Evolutionary conservation across 164 flowering plant species (phyloP).

Genomic region (Euptelea pleiosperma): DNA sequence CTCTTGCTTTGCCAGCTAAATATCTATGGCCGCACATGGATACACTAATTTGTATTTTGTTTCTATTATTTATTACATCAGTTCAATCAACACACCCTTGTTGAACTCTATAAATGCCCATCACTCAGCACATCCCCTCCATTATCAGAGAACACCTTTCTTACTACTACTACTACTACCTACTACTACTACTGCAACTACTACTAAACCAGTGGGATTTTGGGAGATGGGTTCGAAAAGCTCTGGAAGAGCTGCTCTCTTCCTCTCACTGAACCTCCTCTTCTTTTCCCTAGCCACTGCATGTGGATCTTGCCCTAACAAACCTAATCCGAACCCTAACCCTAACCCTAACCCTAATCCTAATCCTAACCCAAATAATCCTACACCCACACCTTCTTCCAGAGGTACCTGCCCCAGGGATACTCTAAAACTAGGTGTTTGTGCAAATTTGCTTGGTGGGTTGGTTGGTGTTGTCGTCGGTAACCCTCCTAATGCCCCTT

Average conservation of each 20-base stretch:
- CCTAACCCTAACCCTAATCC: conserved; percentile 22
- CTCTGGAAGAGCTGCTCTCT: conserved; percentile 37
- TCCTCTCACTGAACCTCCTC: conserved; percentile 45
- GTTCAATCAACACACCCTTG: not conserved
- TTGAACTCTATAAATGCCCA: conserved; percentile 11
- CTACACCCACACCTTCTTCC: conserved; percentile 20
- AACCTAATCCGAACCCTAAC: conserved; percentile 8
- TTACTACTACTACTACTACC: no score
- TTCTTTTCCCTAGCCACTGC: conserved; percentile 40
- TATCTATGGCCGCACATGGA: conserved; percentile 20
- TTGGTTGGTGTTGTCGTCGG: conserved; percentile 41
- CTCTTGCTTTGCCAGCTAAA: conserved; percentile 28
- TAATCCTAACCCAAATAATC: conserved; percentile 1
- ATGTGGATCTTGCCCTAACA: conserved; percentile 25
- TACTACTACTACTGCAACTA: not conserved
- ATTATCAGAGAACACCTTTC: no score
- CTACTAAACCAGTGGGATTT: not conserved
- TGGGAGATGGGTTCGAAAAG: conserved; percentile 44
- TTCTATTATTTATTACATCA: not conserved
- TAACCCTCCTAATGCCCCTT: conserved; percentile 40
- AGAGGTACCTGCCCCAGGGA: conserved; percentile 43
- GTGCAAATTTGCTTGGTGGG: conserved; percentile 40
- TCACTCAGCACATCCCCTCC: no score
- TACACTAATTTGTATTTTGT: not conserved
- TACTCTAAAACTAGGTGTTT: conserved; percentile 51